Conservation (phyloP, 2,329 filamentous ascomycete genomes). For the Penicillium sp. region DNA sequence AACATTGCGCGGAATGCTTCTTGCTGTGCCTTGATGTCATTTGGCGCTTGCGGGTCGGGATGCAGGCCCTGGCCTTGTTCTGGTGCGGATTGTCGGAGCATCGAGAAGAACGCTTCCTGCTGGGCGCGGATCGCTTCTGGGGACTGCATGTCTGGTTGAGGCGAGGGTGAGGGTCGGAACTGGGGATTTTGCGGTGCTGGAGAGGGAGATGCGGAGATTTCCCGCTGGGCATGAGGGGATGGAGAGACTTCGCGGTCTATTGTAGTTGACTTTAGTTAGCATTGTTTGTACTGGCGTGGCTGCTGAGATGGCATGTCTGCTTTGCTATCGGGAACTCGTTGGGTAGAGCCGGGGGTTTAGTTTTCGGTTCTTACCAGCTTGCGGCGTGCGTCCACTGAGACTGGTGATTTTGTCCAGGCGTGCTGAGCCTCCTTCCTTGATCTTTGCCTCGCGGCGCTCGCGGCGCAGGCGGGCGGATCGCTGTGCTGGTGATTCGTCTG, state of each 20-base stretch:
- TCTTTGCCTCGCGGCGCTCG: slow-evolving; percentile 63
- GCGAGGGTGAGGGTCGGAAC: slow-evolving; percentile 13
- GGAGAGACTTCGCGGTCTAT: slow-evolving; percentile 26
- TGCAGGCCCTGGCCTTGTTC: slow-evolving; percentile 17
- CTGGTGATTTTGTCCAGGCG: slow-evolving; percentile 62
- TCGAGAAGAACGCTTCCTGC: slow-evolving; percentile 42
- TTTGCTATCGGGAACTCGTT: background rate
- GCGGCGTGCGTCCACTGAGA: slow-evolving; percentile 53
- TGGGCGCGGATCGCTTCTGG: slow-evolving; percentile 38
- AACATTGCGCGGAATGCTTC: slow-evolving; percentile 43
- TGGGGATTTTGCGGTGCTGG: slow-evolving; percentile 25
- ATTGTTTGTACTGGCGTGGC: background rate
- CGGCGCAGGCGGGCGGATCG: slow-evolving; percentile 58
- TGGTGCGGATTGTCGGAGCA: slow-evolving; percentile 34
- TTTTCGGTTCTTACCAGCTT: slow-evolving; percentile 30
- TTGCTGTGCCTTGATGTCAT: slow-evolving; percentile 34
- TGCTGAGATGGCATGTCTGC: background rate
- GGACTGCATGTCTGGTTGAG: slow-evolving; percentile 26
- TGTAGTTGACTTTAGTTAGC: slow-evolving; percentile 9
- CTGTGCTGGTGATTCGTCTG: slow-evolving; percentile 48
- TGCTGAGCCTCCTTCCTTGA: slow-evolving; percentile 56
- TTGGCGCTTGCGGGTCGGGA: slow-evolving; percentile 14
- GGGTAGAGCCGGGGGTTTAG: background rate
- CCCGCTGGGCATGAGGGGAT: slow-evolving; percentile 14
- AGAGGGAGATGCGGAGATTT: slow-evolving; percentile 28